Percentiles rank a stretch among this genome's conserved stretches.
Conservation (phyloP, 208 protist species). For the Leishmania tarentolae region DNA sequence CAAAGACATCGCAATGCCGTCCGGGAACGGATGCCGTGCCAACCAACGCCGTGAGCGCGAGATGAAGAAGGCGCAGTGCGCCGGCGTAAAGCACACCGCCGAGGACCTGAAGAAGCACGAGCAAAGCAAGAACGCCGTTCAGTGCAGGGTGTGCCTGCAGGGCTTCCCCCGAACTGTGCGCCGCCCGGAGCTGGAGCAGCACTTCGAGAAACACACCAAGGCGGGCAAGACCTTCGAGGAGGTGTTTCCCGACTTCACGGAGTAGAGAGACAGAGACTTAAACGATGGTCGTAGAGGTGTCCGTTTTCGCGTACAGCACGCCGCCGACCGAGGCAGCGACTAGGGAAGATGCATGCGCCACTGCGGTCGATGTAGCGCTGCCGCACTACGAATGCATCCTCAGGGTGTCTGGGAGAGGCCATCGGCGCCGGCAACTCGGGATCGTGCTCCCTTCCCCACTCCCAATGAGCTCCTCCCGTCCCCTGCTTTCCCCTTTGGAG, state of each 20-base stretch:
- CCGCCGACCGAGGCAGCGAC: too few species aligned
- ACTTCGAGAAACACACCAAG: conserved; percentile 77
- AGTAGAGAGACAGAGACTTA: background rate
- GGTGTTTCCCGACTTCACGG: conserved; percentile 40
- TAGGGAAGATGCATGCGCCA: too few species aligned
- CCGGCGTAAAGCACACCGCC: conserved; percentile 46
- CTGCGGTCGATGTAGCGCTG: background rate
- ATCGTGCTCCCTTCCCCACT: too few species aligned
- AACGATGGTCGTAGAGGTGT: background rate
- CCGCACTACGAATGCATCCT: background rate
- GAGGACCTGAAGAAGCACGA: conserved; percentile 82
- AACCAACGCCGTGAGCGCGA: conserved; percentile 71
- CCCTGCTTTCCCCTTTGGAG: background rate
- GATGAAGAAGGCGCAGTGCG: conserved; percentile 42
- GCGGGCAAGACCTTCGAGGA: conserved; percentile 55
- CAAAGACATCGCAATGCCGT: conserved; percentile 42
- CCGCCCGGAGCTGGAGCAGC: conserved; percentile 70
- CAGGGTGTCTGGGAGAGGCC: too few species aligned
- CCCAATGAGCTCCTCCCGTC: background rate
- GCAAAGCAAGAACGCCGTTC: conserved; percentile 71
- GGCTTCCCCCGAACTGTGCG: conserved; percentile 80
- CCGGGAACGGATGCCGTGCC: conserved; percentile 73
- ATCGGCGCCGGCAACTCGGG: too few species aligned
- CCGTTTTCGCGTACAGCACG: background rate
- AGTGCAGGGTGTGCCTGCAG: conserved; percentile 76